A percentile compares a stretch with the other conserved stretches of the same genome.
phyloP scores from a whole-genome alignment of 352 stramenopile species.

The Saprolegnia diclina region DNA sequence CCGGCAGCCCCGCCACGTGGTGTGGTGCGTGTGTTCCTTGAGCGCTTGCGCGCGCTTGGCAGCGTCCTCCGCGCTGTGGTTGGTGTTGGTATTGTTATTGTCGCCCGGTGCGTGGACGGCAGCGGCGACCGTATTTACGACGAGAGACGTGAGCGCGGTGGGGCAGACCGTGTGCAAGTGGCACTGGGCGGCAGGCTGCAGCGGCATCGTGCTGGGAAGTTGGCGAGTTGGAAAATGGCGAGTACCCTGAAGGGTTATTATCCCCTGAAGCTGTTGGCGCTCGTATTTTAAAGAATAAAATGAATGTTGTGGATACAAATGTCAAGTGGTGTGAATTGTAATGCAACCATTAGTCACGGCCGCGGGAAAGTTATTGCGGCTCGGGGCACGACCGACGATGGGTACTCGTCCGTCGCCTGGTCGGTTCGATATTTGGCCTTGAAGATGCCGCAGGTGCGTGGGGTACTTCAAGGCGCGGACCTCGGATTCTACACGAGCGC shows the following conservation, averaged over 20 bases:
- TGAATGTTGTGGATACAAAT: background rate
- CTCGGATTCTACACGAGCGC: background rate
- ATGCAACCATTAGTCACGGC: background rate
- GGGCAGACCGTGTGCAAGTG: background rate
- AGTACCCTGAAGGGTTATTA: no score
- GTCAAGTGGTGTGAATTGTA: background rate
- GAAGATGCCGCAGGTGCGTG: background rate
- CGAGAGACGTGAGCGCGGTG: background rate
- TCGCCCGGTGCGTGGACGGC: no score
- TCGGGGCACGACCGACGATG: background rate
- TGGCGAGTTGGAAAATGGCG: background rate
- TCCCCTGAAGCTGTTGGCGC: background rate
- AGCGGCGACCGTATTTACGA: background rate
- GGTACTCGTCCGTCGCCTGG: background rate
- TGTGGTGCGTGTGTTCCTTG: background rate
- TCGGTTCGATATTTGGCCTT: background rate
- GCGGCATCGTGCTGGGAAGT: background rate
- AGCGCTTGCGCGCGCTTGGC: background rate
- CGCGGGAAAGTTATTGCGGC: background rate
- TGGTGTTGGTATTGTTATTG: background rate
- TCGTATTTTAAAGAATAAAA: no score
- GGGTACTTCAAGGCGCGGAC: background rate
- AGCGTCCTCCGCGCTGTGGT: background rate
- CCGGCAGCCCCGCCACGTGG: background rate
- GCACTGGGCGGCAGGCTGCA: background rate